Evolutionary conservation across 2,329 filamentous ascomycete species (phyloP).

Genomic region (Helminthosporium solani): DNA sequence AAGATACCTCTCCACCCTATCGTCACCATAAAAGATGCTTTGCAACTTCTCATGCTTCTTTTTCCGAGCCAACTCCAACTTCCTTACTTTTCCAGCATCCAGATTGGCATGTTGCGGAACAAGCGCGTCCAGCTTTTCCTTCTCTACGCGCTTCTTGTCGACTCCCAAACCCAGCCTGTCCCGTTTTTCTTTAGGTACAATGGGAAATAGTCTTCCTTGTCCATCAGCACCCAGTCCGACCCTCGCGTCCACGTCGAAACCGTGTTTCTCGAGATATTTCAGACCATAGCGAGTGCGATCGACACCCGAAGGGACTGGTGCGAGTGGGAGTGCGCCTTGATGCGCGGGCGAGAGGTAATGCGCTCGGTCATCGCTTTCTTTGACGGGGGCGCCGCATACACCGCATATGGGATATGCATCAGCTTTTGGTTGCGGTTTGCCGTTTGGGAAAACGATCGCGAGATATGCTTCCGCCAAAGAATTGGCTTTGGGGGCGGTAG

Average conservation of each 20-base stretch:
- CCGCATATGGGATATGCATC: conserved; percentile 29
- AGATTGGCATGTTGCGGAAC: conserved; percentile 46
- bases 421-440: conserved; percentile 17
- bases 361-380: conserved; percentile 45
- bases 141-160: conserved; percentile 42
- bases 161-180: conserved; percentile 74
- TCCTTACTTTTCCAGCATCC: conserved; percentile 70
- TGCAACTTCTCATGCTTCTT: conserved; percentile 64
- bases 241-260: conserved; percentile 74
- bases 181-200: conserved; percentile 71
- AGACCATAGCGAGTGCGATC: conserved; percentile 71
- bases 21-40: conserved; percentile 70
- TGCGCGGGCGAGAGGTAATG: conserved; percentile 63
- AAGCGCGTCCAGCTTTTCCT: conserved; percentile 39
- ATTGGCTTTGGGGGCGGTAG: conserved; percentile 38
- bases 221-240: conserved; percentile 69
- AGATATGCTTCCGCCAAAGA: conserved; percentile 64
- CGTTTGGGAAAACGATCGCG: conserved; percentile 62
- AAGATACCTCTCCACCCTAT: conserved; percentile 76
- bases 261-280: conserved; percentile 63
- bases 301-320: conserved; percentile 70
- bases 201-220: conserved; percentile 70
- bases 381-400: conserved; percentile 41
- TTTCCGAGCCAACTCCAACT: conserved; percentile 62
- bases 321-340: conserved; percentile 68